Percentiles rank a stretch among this genome's conserved stretches.
Conservation (phyloP, 2,329 filamentous ascomycete genomes). For the Sclerotiophoma versabilis region DNA sequence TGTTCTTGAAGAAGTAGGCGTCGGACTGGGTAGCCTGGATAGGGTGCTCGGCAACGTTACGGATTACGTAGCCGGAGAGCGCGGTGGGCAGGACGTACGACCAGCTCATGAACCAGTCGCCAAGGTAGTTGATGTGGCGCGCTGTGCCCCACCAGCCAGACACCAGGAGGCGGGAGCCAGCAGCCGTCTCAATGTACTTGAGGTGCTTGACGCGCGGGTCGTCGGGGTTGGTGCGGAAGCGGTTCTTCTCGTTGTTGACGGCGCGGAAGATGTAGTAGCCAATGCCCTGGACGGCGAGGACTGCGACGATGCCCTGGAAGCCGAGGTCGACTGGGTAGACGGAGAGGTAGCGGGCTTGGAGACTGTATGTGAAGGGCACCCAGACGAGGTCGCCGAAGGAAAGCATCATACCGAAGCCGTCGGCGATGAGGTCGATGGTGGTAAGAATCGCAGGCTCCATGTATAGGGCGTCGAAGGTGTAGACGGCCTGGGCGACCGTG, state of each 20-base stretch:
- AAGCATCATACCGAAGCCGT: constrained; percentile 96
- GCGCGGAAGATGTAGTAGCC: constrained; percentile 94
- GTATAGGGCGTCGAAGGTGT: constrained; percentile 83
- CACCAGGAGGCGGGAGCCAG: constrained; percentile 80
- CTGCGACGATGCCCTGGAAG: constrained; percentile 66
- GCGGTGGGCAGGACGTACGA: constrained; percentile 88
- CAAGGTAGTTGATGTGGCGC: constrained; percentile 94
- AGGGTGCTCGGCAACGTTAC: constrained; percentile 52
- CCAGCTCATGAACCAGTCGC: constrained; percentile 95
- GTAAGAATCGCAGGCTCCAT: constrained; percentile 90
- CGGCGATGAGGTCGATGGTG: constrained; percentile 91
- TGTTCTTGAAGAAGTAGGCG: constrained; percentile 62
- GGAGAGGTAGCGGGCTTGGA: constrained; percentile 84
- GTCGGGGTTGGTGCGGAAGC: constrained; percentile 84
- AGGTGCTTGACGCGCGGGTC: constrained; percentile 82
- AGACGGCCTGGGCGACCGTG: constrained; percentile 77
- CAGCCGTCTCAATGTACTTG: constrained; percentile 83
- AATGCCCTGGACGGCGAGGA: constrained; percentile 70
- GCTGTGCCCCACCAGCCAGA: constrained; percentile 94
- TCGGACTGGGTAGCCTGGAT: constrained; percentile 54
- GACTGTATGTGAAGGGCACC: constrained; percentile 88
- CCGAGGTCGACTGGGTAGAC: constrained; percentile 84
- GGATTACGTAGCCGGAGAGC: constrained; percentile 79
- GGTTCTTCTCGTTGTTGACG: constrained; percentile 95
- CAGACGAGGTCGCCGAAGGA: constrained; percentile 91